Percentiles rank a stretch among this genome's conserved stretches.
Evolutionary conservation across 2,329 filamentous ascomycete species (phyloP).

Genomic region (Tolypocladium tropicale): DNA sequence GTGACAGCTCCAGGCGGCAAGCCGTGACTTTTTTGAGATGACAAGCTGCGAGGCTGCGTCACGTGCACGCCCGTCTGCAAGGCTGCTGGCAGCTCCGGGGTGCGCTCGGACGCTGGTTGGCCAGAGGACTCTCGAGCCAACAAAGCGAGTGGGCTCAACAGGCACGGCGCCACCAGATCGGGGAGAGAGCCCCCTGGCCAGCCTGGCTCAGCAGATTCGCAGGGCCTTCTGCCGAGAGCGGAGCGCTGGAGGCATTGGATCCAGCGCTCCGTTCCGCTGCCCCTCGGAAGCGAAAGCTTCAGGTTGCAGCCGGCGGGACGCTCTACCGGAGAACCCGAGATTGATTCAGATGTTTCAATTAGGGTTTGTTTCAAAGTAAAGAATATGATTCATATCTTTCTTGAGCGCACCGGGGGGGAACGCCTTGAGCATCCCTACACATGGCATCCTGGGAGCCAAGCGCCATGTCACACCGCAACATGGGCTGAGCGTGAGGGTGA

Average conservation of each 20-base stretch:
- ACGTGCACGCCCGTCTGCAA: background rate
- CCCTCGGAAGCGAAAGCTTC: too few relatives aligned
- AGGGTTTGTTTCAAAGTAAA: too few relatives aligned
- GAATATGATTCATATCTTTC: too few relatives aligned
- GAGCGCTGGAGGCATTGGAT: background rate
- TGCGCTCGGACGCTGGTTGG: background rate
- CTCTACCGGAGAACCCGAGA: too few relatives aligned
- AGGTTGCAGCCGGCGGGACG: too few relatives aligned
- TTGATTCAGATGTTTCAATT: too few relatives aligned
- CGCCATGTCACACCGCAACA: too few relatives aligned
- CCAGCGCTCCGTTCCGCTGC: too few relatives aligned
- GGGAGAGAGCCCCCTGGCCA: background rate
- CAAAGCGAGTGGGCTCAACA: background rate
- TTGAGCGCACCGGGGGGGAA: too few relatives aligned
- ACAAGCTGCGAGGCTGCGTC: background rate
- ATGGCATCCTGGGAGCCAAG: too few relatives aligned
- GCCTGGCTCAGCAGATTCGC: background rate
- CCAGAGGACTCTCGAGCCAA: background rate
- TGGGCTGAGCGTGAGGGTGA: too few relatives aligned
- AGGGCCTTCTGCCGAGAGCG: background rate
- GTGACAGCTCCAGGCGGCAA: background rate
- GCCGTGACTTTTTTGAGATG: conserved; percentile 10
- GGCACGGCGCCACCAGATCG: background rate
- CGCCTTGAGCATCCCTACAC: too few relatives aligned
- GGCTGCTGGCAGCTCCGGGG: background rate